These are phyloP conservation scores for Cordia subcordata DNA, from an alignment of 257 asterid genomes.

Conservation along the genomic window DNA sequence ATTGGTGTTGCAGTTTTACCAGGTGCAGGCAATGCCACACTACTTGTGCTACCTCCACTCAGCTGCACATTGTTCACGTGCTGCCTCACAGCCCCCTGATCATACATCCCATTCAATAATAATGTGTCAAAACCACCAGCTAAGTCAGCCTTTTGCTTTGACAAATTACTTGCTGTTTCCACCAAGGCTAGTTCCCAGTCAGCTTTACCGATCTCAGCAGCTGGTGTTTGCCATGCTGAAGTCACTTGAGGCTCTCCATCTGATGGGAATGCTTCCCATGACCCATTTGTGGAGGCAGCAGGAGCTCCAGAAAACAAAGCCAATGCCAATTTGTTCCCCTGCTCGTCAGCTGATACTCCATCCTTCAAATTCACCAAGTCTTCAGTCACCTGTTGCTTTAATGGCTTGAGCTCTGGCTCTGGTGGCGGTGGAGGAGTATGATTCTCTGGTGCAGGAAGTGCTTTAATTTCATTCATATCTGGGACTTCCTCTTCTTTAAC, in stretches of 20 bases:
- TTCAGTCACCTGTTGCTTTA: conserved; percentile 25
- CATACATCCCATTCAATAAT: conserved; percentile 62
- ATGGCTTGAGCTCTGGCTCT: conserved; percentile 23
- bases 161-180: conserved; percentile 51
- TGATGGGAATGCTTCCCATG: conserved; percentile 45
- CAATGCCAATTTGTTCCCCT: conserved; percentile 46
- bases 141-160: conserved; percentile 50
- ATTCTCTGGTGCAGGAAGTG: conserved; percentile 57
- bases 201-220: conserved; percentile 55
- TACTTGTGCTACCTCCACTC: conserved; percentile 61
- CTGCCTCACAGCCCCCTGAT: conserved; percentile 57
- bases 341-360: conserved; percentile 43
- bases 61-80: conserved; percentile 31
- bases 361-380: conserved; percentile 55
- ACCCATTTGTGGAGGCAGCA: conserved; percentile 14
- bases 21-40: conserved; percentile 46
- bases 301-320: conserved; percentile 48
- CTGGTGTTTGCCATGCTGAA: conserved; percentile 66
- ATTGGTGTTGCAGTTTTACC: conserved; percentile 24
- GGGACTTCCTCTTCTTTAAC: conserved; percentile 29
- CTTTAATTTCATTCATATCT: conserved; percentile 37
- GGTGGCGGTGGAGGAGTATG: conserved; percentile 21
- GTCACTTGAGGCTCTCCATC: conserved; percentile 37
- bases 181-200: conserved; percentile 66
- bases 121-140: conserved; percentile 60